phyloP scores from a whole-genome alignment of 768 basidiomycete genomes.

The Suillus paluster region DNA sequence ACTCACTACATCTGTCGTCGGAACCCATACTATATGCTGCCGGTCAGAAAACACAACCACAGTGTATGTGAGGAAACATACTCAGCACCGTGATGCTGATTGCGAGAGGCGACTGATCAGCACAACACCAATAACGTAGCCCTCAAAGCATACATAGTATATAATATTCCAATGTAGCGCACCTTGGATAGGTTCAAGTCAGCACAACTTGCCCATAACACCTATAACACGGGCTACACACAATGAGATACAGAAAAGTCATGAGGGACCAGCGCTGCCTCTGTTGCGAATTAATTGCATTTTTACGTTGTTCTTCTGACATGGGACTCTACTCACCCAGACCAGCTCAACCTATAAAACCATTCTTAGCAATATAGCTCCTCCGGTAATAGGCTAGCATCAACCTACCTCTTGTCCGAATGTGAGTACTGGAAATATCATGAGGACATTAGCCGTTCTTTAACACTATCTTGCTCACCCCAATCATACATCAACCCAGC shows the following conservation, averaged over 20 bases:
- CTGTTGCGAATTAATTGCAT: not conserved
- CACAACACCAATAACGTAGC: not conserved
- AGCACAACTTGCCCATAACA: not conserved
- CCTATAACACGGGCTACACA: not conserved
- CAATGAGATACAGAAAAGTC: not conserved
- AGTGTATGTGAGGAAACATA: not conserved
- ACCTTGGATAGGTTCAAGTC: not conserved
- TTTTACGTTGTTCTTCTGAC: not conserved
- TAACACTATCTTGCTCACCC: too few relatives aligned
- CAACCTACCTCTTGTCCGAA: not conserved
- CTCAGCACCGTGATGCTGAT: not conserved
- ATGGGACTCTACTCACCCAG: not conserved
- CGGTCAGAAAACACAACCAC: not conserved
- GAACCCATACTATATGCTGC: not conserved
- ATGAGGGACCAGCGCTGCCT: too few relatives aligned
- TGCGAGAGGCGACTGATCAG: not conserved
- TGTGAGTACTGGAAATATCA: not conserved
- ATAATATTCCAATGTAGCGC: not conserved
- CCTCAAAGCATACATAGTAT: not conserved
- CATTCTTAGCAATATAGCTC: not conserved
- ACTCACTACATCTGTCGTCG: not conserved
- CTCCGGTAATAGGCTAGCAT: too few relatives aligned
- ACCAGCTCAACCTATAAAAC: not conserved
- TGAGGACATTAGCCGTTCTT: not conserved
- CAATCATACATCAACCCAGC: too few relatives aligned